Evolutionary conservation across 1,284 basidiomycete genomes (phyloP).

Genomic region (Athelia psychrophila): DNA sequence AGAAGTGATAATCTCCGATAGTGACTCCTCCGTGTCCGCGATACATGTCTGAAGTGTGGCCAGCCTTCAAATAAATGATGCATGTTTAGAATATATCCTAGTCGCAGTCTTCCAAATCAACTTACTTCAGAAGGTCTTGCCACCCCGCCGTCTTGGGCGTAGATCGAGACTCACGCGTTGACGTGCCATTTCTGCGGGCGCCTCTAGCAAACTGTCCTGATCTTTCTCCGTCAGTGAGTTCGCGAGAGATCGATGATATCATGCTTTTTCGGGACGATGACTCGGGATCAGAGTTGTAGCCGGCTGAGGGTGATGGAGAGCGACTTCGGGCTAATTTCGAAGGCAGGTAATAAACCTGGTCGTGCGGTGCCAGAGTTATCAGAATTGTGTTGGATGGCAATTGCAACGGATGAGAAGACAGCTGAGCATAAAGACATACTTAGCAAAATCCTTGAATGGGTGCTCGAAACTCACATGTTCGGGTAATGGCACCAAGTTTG

Average conservation of each 20-base stretch:
- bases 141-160: slow-evolving; percentile 50
- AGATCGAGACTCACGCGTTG: not conserved
- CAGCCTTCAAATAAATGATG: slow-evolving; percentile 42
- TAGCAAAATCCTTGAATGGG: slow-evolving; percentile 1
- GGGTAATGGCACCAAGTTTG: slow-evolving; percentile 57
- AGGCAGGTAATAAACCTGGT: slow-evolving; percentile 56
- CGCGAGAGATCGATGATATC: slow-evolving; percentile 20
- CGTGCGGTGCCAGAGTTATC: slow-evolving; percentile 58
- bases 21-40: slow-evolving; percentile 59
- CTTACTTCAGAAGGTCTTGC: slow-evolving; percentile 71
- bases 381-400: slow-evolving; percentile 75
- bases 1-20: slow-evolving; percentile 50
- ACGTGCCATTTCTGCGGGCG: not conserved
- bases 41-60: slow-evolving; percentile 69
- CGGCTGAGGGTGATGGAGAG: slow-evolving; percentile 50
- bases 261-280: slow-evolving; percentile 33
- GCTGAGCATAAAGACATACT: slow-evolving; percentile 30
- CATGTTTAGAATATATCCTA: slow-evolving; percentile 6
- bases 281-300: slow-evolving; percentile 73
- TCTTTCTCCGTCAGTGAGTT: too few relatives aligned
- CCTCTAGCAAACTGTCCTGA: not conserved
- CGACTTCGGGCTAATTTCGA: slow-evolving; percentile 28
- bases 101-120: slow-evolving; percentile 7
- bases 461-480: slow-evolving; percentile 50
- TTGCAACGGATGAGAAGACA: slow-evolving; percentile 40